Base-by-base conservation (phyloP, 305 asterid genomes). In the Ruellia speciosa region DNA sequence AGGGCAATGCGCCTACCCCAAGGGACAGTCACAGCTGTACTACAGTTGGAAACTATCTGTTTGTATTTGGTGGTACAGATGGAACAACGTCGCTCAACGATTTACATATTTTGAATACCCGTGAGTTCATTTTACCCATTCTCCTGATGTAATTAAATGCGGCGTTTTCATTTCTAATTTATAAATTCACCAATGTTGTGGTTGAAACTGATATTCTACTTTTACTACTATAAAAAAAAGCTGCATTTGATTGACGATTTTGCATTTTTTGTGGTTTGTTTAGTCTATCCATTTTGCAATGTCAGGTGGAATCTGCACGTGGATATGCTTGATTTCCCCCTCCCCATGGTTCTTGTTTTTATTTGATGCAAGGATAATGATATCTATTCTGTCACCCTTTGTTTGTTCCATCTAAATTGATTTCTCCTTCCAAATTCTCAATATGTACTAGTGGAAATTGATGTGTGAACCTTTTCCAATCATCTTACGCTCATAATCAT, bases 1-100 rank as follows among this genome's bases (percentile, higher is more conserved):
- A 73, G 62, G 99, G 99, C 28, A 57, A 69, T 50, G 80, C 81
- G 68, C 99, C 97, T 24, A 55, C 62, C 45, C 95, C 99, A 9
- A 82, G 99, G 81, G 97, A 92, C 77, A 92, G 99, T 66, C 99
- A 92, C 72, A 88, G 90, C 72, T 88, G 95, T 70, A 92, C 97
- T 37, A 68, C 93, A 35, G 85, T 92, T 47, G 99, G 97, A 56
- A 94, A 92, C 65, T 79, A 66, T 68, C 81, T 92, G 50, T 86
- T 82, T 58, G 81, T 92, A 49, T 92, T 84, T 66, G 99, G 99
- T 45, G 99, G 99, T 64, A 92, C 99, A 18, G 93, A 84, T 74
- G 99, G 99, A 54, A 79, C 75, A 66, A 70, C 66, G 56, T 90
- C 99, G 34, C 94, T 92, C 52, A 80, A 83, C 14, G 99, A 92